phyloP scores from a whole-genome alignment of 1,139 yeast genomes.

The Keqinozyma sinolaborantium region DNA sequence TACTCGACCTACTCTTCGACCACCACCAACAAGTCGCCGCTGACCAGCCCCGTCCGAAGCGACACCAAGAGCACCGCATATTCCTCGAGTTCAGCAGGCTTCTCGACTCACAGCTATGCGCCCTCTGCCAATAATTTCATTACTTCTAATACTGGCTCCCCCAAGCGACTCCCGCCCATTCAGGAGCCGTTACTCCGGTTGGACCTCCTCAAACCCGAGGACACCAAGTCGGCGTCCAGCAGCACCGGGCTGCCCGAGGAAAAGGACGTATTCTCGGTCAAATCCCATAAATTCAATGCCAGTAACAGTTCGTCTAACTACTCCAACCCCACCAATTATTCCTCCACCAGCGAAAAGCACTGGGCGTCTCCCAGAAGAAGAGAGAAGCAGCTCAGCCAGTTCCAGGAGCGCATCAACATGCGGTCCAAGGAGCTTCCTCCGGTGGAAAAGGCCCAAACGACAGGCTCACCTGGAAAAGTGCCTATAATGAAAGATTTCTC shows the following conservation, averaged over 20 bases:
- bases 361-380: conserved; percentile 55
- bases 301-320: conserved; percentile 39
- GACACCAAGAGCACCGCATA: neutral
- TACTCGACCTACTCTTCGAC: conserved; percentile 26
- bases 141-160: conserved; percentile 16
- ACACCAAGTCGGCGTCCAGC: conserved; percentile 17
- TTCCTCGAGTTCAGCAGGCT: neutral
- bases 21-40: conserved; percentile 1
- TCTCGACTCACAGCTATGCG: neutral
- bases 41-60: neutral
- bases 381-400: conserved; percentile 30
- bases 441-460: conserved; percentile 11
- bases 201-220: conserved; percentile 13
- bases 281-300: conserved; percentile 14
- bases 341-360: conserved; percentile 34
- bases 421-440: conserved; percentile 30
- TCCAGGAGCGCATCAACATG: conserved; percentile 40
- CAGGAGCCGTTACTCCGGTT: conserved; percentile 4
- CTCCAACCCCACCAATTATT: conserved; percentile 46
- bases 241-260: conserved; percentile 25
- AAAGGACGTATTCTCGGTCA: conserved; percentile 30
- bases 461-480: conserved; percentile 14
- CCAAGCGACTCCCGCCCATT: conserved; percentile 19
- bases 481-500: conserved; percentile 45
- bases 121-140: neutral